Evolutionary conservation across 1,139 yeast species (phyloP).

Genomic region (Yamadazyma songkhlaensis): DNA sequence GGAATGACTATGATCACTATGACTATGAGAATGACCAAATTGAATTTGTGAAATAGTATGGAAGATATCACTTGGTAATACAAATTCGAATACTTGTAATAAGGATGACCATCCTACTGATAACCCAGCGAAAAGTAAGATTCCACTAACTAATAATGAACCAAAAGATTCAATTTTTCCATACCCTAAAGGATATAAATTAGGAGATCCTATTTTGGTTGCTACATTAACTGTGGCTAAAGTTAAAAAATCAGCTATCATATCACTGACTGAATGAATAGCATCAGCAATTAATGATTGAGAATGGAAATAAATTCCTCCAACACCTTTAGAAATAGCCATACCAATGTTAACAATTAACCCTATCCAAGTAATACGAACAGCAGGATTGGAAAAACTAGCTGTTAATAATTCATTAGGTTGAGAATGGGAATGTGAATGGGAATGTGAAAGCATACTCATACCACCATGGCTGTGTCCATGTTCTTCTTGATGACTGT

Average conservation of each 20-base stretch:
- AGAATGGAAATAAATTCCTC: constrained; percentile 91
- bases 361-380: constrained; percentile 91
- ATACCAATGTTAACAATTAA: constrained; percentile 76
- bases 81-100: constrained; percentile 64
- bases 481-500: constrained; percentile 1
- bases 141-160: constrained; percentile 79
- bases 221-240: constrained; percentile 85
- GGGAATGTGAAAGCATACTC: constrained; percentile 13
- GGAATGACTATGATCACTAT: constrained; percentile 38
- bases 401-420: constrained; percentile 43
- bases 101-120: constrained; percentile 90
- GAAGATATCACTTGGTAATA: constrained; percentile 53
- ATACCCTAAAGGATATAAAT: constrained; percentile 77
- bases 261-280: constrained; percentile 84
- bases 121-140: constrained; percentile 81
- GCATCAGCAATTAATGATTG: constrained; percentile 95
- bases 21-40: constrained; percentile 51
- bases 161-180: constrained; percentile 94
- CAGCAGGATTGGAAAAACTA: constrained; percentile 69
- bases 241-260: constrained; percentile 86
- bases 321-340: constrained; percentile 83
- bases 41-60: constrained; percentile 46
- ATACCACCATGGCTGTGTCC: constrained; percentile 10
- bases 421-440: constrained; percentile 23
- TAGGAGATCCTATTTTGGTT: constrained; percentile 56